A percentile compares a stretch with the other conserved stretches of the same genome.
phyloP scores from a whole-genome alignment of 139 green algal species.

The Nannochloris sp. region DNA sequence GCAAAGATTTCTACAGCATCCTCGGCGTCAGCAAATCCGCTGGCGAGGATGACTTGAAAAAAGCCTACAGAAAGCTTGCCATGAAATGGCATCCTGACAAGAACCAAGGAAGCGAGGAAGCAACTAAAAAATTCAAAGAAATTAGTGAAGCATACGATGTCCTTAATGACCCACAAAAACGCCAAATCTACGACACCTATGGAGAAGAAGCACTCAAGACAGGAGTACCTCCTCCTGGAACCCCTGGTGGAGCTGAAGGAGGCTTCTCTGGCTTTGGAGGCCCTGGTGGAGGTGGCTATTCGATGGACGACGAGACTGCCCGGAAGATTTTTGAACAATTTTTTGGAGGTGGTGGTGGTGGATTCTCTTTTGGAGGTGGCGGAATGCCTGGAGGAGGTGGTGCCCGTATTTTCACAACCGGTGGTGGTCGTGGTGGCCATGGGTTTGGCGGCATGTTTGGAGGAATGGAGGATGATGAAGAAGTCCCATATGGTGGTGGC shows the following conservation, averaged over 20 bases:
- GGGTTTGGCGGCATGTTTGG: conserved; percentile 3
- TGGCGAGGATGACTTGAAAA: conserved; percentile 75
- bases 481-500: no score
- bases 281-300: not conserved
- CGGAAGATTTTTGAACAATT: conserved; percentile 30
- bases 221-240: conserved; percentile 12
- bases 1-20: conserved; percentile 72
- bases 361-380: not conserved
- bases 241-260: not conserved
- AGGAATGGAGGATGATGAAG: not conserved
- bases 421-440: not conserved
- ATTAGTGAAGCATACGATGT: conserved; percentile 44
- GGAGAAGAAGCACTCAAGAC: conserved; percentile 93
- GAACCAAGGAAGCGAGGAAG: conserved; percentile 26
- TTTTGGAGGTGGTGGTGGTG: conserved; percentile 21
- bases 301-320: conserved; percentile 25
- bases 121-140: conserved; percentile 49
- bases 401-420: not conserved
- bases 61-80: conserved; percentile 33
- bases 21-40: conserved; percentile 64
- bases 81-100: conserved; percentile 31
- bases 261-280: conserved; percentile 3
- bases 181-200: conserved; percentile 88
- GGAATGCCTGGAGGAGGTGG: not conserved
- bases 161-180: conserved; percentile 39